phyloP scores from a whole-genome alignment of 441 rosid genomes.

The Adansonia grandidieri region DNA sequence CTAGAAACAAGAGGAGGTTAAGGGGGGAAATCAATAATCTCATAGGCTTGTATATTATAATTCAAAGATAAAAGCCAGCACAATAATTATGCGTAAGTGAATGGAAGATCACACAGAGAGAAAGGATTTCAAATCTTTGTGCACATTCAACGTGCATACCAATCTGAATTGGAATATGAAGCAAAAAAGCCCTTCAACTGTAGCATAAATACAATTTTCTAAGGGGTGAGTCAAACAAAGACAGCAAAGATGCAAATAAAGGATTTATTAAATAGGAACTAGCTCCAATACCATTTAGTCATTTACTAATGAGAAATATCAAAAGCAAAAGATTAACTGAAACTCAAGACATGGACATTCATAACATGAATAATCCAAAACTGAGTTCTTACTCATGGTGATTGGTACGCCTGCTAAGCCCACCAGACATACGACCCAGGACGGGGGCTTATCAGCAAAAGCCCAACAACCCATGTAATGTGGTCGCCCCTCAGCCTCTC shows the following conservation, averaged over 20 bases:
- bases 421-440: no score
- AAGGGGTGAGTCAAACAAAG: background rate
- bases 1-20: conserved; percentile 42
- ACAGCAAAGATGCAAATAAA: background rate
- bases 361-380: background rate
- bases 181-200: background rate
- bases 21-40: conserved; percentile 27
- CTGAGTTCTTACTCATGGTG: background rate
- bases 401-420: background rate
- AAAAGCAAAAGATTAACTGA: background rate
- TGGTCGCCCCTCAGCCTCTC: no score
- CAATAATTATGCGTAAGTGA: conserved; percentile 2
- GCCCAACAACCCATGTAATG: no score
- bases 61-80: conserved; percentile 27
- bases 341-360: background rate
- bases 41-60: conserved; percentile 18
- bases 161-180: conserved; percentile 1
- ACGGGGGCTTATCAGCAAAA: no score
- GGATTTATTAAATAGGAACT: background rate
- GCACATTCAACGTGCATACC: background rate
- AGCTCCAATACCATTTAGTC: background rate
- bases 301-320: conserved; percentile 1
- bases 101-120: background rate
- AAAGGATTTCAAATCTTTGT: conserved; percentile 6
- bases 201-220: background rate